Evolutionary conservation across 805 yeast species (phyloP), one percentile per base, ranked within the genome.

Genomic region (Lachancea cidri): DNA sequence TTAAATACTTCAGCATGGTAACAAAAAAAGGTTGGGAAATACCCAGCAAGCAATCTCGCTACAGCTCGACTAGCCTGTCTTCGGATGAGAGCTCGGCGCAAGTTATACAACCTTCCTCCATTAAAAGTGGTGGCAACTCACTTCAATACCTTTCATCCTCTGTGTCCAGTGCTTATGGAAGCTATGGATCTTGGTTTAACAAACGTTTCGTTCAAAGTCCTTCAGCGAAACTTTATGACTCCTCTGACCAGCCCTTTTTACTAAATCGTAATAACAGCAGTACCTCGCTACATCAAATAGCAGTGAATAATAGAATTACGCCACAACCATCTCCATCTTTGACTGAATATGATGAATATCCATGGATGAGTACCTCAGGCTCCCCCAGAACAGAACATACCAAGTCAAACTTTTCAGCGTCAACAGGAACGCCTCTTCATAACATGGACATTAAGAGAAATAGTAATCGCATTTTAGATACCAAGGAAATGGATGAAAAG

Each of bases 21-120:
- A 45, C 58, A 2, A 49, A 50, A 17, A 53, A 54, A 19, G 72
- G 71, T 1, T 68, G 72, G 72, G 71, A 67, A 36, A 68, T 68
- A 3, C 72, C 73, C 1, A 29, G 55, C 46, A 38, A 59, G 50
- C 31, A 55, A 48, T 36, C 56, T 42, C 42, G 59, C 43, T 30
- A 48, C 42, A 43, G 59, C 50, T 53, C 59, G 1, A 54, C 66
- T 0, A 60, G 64, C 2, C 33, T 60, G 1, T 60, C 65, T 14
- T 60, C 68, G 1, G 58, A 59, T 29, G 63, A 55, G 17, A 44
- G 42, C 45, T 45, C 51, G 17, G 58, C 56, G 1, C 57, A 55
- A 18, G 65, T 58, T 8, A 62, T 54, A 33, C 70, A 54, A 41
- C 60, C 66, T 22, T 53, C 66, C 1, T 58, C 70, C 3, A 41